phyloP scores from a whole-genome alignment of 345 rosid species.

The Cardamine occulta region DNA sequence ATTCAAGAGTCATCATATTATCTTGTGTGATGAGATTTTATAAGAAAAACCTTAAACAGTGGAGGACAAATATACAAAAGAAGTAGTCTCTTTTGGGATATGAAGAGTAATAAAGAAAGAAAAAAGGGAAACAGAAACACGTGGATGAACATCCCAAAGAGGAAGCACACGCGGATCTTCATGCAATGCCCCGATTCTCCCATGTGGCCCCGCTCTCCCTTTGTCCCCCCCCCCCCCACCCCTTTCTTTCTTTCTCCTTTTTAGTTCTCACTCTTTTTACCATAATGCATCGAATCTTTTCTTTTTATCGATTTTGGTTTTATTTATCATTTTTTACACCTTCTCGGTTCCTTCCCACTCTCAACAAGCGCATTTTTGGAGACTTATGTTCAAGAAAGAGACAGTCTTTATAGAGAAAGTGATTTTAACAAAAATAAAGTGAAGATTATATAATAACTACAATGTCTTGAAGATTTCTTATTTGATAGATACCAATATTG shows the following conservation, averaged over 20 bases:
- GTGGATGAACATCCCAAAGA: conserved; percentile 46
- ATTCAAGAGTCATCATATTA: background rate
- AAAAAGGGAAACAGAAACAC: conserved; percentile 37
- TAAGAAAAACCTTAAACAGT: background rate
- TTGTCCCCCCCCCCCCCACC: conserved; percentile 25
- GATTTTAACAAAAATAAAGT: conserved; percentile 7
- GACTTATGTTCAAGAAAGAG: conserved; percentile 23
- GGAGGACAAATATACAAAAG: background rate
- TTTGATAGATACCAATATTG: conserved; percentile 12
- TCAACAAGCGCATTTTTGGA: conserved; percentile 23
- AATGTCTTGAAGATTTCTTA: background rate
- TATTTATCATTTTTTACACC: background rate
- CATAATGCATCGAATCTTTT: conserved; percentile 24
- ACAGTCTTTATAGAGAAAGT: background rate
- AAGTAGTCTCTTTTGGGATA: background rate
- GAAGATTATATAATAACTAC: background rate
- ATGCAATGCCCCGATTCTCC: conserved; percentile 40
- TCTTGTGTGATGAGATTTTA: background rate
- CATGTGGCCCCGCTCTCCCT: conserved; percentile 42
- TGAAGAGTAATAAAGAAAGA: conserved; percentile 11
- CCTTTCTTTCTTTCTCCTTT: background rate
- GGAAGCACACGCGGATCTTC: conserved; percentile 53
- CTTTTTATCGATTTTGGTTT: background rate
- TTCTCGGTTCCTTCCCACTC: conserved; percentile 16
- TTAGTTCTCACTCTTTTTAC: background rate